These are phyloP conservation scores for Solanum bulbocastanum DNA, from an alignment of 257 asterid genomes.

Conservation along the genomic window DNA sequence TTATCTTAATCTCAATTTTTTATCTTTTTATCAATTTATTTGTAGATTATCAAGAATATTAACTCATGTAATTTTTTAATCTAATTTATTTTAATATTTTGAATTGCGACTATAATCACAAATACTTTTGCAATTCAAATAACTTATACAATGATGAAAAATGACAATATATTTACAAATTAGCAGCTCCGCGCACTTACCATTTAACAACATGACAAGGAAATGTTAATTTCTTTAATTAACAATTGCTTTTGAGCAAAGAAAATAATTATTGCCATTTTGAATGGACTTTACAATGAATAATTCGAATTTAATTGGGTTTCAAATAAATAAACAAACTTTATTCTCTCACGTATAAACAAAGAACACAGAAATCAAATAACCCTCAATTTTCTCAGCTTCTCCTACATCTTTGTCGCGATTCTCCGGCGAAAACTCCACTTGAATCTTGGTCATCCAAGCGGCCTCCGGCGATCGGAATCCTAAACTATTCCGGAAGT, in stretches of 20 bases:
- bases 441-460: background rate
- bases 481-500: background rate
- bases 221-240: background rate
- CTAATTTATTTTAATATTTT: too few relatives aligned
- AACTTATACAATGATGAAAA: background rate
- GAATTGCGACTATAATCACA: too few relatives aligned
- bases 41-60: too few relatives aligned
- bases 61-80: too few relatives aligned
- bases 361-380: background rate
- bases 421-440: background rate
- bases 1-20: too few relatives aligned
- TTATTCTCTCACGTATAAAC: too few relatives aligned
- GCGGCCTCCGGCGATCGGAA: background rate
- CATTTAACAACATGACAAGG: background rate
- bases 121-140: too few relatives aligned
- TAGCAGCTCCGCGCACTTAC: background rate
- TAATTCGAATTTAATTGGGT: too few relatives aligned
- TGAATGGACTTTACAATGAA: fast-evolving
- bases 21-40: too few relatives aligned
- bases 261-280: too few relatives aligned
- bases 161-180: background rate
- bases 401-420: background rate
- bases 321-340: too few relatives aligned
- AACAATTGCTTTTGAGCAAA: background rate
- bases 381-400: background rate